A percentile compares a stretch with the other conserved stretches of the same genome.
Evolutionary conservation across 2,329 filamentous ascomycete species (phyloP).

Genomic region (Trichoderma atroviride): DNA sequence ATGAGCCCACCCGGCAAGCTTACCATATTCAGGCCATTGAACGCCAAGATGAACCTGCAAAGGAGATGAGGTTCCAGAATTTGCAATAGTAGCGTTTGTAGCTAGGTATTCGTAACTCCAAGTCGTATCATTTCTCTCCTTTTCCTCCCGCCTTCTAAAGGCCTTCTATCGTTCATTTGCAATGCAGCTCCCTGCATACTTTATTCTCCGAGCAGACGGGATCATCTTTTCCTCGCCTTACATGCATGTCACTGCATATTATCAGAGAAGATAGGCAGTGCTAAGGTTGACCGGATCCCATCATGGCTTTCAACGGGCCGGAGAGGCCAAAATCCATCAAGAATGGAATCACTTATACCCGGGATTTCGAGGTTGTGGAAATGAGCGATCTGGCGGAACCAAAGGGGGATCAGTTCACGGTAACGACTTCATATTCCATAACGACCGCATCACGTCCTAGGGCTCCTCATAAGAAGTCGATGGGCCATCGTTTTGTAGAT

Average conservation of each 20-base stretch:
- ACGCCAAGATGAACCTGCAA: neutral
- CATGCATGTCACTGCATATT: neutral
- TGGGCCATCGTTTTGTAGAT: constrained; percentile 7
- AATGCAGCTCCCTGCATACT: neutral
- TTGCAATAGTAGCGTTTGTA: neutral
- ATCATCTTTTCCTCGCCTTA: neutral
- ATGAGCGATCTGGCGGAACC: constrained; percentile 7
- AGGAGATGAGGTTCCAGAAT: constrained; percentile 1
- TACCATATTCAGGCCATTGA: neutral
- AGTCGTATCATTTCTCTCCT: neutral
- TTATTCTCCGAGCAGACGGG: neutral
- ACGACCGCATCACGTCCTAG: neutral
- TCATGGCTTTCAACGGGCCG: constrained; percentile 1
- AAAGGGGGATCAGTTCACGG: neutral
- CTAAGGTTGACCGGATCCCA: neutral
- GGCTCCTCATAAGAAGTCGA: constrained; percentile 8
- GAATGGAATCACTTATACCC: constrained; percentile 17
- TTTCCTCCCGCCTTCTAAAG: neutral
- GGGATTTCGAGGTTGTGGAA: constrained; percentile 9
- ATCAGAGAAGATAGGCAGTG: neutral
- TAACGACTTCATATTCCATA: constrained; percentile 3
- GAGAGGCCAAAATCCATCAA: constrained; percentile 17
- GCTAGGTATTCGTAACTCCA: neutral
- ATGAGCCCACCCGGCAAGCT: neutral
- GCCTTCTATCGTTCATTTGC: neutral